Percentiles rank a stretch among this genome's conserved stretches.
These are phyloP conservation scores for Entophlyctis luteolus DNA, from an alignment of 192 early-diverging fungal species.

Conservation along the genomic window DNA sequence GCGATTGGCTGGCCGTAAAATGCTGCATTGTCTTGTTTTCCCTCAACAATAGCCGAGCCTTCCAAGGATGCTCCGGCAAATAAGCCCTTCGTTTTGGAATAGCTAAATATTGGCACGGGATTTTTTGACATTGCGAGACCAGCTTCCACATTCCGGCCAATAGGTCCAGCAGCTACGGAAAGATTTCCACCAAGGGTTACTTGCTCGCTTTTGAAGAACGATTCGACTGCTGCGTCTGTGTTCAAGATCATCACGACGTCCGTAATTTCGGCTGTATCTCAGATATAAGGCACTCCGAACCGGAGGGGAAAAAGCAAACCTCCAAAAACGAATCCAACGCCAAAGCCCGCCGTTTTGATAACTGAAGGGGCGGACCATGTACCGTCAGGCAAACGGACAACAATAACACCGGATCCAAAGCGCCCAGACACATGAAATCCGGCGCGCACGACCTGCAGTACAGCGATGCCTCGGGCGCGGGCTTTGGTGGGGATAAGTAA, in stretches of 20 bases:
- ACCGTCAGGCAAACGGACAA: constrained; percentile 72
- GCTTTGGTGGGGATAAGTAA: not conserved
- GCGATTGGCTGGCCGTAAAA: constrained; percentile 58
- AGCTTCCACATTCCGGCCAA: constrained; percentile 82
- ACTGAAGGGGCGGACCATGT: constrained; percentile 21
- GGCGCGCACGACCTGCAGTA: constrained; percentile 85
- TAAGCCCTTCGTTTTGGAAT: constrained; percentile 85
- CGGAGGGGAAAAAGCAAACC: not conserved
- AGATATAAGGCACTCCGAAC: no score
- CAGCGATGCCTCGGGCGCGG: constrained; percentile 58
- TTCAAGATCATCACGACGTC: constrained; percentile 91
- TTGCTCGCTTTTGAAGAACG: constrained; percentile 82
- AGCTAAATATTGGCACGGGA: constrained; percentile 84
- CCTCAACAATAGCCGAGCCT: constrained; percentile 78
- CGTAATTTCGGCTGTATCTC: constrained; percentile 79
- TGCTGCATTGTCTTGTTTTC: constrained; percentile 78
- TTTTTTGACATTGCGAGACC: constrained; percentile 48
- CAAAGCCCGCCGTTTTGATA: constrained; percentile 3
- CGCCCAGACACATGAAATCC: constrained; percentile 81
- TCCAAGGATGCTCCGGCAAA: constrained; percentile 90
- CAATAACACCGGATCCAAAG: constrained; percentile 82
- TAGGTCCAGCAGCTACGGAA: constrained; percentile 73
- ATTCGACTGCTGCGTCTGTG: constrained; percentile 74
- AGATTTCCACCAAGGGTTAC: constrained; percentile 81
- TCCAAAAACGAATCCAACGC: not conserved